Conservation (phyloP, 1,284 basidiomycete species). For the Retiboletus flavoniger region DNA sequence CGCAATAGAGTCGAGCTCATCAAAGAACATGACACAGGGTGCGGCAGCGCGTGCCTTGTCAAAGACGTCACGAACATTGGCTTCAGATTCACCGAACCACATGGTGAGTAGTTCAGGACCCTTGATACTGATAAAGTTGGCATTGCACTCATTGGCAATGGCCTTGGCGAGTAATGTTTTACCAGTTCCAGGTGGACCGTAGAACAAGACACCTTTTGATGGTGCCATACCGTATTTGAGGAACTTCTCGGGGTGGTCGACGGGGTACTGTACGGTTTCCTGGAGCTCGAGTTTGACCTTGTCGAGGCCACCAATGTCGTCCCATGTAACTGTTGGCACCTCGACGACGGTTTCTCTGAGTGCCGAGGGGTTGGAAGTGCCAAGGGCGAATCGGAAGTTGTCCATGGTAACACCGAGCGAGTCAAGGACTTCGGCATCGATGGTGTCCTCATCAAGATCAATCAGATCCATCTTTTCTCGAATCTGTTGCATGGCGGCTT, state of each 20-base stretch:
- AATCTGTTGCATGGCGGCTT: slow-evolving; percentile 91
- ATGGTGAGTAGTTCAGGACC: slow-evolving; percentile 97
- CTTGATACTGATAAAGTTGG: slow-evolving; percentile 98
- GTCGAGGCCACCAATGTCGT: slow-evolving; percentile 98
- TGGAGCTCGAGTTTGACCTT: slow-evolving; percentile 99
- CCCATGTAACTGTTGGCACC: slow-evolving; percentile 94
- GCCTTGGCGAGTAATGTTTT: slow-evolving; percentile 95
- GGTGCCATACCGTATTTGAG: slow-evolving; percentile 99
- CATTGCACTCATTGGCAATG: slow-evolving; percentile 99
- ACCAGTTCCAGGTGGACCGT: slow-evolving; percentile 96
- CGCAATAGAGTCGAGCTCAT: slow-evolving; percentile 98
- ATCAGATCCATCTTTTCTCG: slow-evolving; percentile 90
- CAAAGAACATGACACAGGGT: slow-evolving; percentile 99
- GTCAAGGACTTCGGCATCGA: slow-evolving; percentile 87
- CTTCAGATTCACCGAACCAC: slow-evolving; percentile 99
- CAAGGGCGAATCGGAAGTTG: slow-evolving; percentile 88
- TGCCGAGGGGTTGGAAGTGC: slow-evolving; percentile 83
- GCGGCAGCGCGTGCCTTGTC: slow-evolving; percentile 99
- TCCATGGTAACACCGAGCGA: slow-evolving; percentile 89
- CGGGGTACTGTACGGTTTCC: slow-evolving; percentile 99
- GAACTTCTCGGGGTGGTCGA: slow-evolving; percentile 99
- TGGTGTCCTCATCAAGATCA: slow-evolving; percentile 83
- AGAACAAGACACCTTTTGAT: slow-evolving; percentile 97
- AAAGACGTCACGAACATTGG: slow-evolving; percentile 98
- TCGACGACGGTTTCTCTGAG: slow-evolving; percentile 88